Evolutionary conservation across 176 grass and related monocot genomes (phyloP), one percentile per base, ranked within the genome.

Genomic region (Phoenix dactylifera): DNA sequence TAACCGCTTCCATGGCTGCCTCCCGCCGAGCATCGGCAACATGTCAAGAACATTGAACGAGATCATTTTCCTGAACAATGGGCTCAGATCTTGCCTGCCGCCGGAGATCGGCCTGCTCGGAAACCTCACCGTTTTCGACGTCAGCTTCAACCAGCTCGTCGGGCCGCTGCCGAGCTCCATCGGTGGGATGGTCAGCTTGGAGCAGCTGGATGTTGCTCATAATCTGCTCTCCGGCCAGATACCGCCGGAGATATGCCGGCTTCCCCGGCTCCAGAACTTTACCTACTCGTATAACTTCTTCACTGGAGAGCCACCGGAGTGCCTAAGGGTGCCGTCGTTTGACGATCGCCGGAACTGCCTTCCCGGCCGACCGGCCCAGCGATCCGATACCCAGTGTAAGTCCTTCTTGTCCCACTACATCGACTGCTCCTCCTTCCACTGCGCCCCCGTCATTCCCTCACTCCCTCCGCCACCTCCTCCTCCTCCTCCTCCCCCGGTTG

Each of bases 241-340:
- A 30, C 89, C 89, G 1, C 68, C 88, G 60, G 69, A 39, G 0
- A 74, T 95, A 49, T 95, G 89, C 63, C 78, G 59, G 50, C 72
- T 95, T 50, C 84, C 89, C 3, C 76, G 51, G 4, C 73, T 95
- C 1, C 70, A 95, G 80, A 95, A 95, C 55, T 79, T 95, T 69
- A 88, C 84, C 17, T 87, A 83, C 68, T 85, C 81, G 0, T 95
- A 82, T 72, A 95, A 95, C 59, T 95, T 79, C 63, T 84, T 95
- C 72, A 71, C 75, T 9, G 77, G 84, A 12, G 84, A 88, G 64
- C 81, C 89, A 52, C 69, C 67, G 1, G 74, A 59, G 6, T 95
- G 89, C 77, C 39, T 84, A 0, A 67, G 82, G 59, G 60, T 95
- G 18, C 66, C 54, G 52, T 63, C 30, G 4, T 6, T 72, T 7